phyloP scores from a whole-genome alignment of 1,284 basidiomycete species.

The Sporisorium scitamineum region DNA sequence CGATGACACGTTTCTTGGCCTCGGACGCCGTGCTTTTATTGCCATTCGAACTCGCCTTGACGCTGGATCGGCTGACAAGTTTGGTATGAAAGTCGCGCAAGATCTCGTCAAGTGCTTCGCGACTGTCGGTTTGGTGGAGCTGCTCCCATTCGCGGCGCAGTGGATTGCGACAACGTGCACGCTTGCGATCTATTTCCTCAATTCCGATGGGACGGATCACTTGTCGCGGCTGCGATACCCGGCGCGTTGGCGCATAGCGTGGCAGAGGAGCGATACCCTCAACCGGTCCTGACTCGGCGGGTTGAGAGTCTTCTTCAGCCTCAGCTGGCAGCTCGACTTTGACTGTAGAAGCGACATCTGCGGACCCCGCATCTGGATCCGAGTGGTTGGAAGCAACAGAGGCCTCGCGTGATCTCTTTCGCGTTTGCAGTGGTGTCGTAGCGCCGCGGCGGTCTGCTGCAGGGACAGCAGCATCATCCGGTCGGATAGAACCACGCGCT shows the following conservation, averaged over 20 bases:
- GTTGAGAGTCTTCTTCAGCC: not conserved
- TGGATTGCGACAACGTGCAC: slow-evolving; percentile 49
- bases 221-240: slow-evolving; percentile 42
- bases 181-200: slow-evolving; percentile 53
- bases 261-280: slow-evolving; percentile 21
- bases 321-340: not conserved
- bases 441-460: not conserved
- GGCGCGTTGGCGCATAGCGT: slow-evolving; percentile 47
- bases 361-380: not conserved
- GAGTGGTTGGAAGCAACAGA: not conserved
- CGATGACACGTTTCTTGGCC: slow-evolving; percentile 25
- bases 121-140: slow-evolving; percentile 31
- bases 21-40: slow-evolving; percentile 1
- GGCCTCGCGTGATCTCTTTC: not conserved
- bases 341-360: not conserved
- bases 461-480: not conserved
- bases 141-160: slow-evolving; percentile 55
- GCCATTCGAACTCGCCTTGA: not conserved
- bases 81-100: slow-evolving; percentile 36
- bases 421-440: not conserved
- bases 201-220: slow-evolving; percentile 49
- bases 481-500: not conserved
- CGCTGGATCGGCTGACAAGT: slow-evolving; percentile 1
- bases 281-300: not conserved
- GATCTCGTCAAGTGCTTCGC: slow-evolving; percentile 46